Base-by-base conservation (phyloP, 257 asterid species). In the Petunia secreta region DNA sequence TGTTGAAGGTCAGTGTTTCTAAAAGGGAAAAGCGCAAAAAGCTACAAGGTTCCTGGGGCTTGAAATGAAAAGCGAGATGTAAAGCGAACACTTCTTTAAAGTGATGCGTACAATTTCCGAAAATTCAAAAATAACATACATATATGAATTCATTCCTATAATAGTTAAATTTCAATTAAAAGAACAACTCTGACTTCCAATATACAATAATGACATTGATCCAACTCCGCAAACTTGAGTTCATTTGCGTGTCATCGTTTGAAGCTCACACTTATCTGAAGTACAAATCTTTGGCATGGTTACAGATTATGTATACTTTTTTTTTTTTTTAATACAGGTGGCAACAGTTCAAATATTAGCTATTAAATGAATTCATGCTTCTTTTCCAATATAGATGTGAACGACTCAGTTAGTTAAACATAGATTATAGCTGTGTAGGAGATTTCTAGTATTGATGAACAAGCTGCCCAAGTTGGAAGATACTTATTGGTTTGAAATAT, bases 381-480 rank as follows among this genome's bases (percentile, higher is more conserved):
- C 25, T 5, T 44, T 15, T 36, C 46, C 77, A 25, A 46, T 46
- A 46, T 25, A 58, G 77, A 69, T 69, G 25, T 69, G 77, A 69
- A 69, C 41, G 25, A 8, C 9, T 10, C 41, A 11, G 77, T 73
- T 50, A 73, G 62, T 73, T 52, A 41, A 43, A 67, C 75, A 8
- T 41, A 67, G 39, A 66, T 16, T 41, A 6, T 46, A 50, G 43
- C 62, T 37, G 14, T 48, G 16, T 48, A 48, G 48, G 77, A 71
- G 15, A 25, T 48, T 4, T 63, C 41, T 36, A 37, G 13, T 63
- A 63, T 37, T 37, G 36, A 37, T 48, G 36, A 5, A 48, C 46
- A 48, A 71, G 77, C 77, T 73, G 44, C 62, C 46, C 77, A 34
- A 50, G 62, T 13, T 50, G 62, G 34, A 62, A 73, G 36, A 36